Evolutionary conservation across 148 eudicot genomes (phyloP).

Genomic region (Euryodendron excelsum): DNA sequence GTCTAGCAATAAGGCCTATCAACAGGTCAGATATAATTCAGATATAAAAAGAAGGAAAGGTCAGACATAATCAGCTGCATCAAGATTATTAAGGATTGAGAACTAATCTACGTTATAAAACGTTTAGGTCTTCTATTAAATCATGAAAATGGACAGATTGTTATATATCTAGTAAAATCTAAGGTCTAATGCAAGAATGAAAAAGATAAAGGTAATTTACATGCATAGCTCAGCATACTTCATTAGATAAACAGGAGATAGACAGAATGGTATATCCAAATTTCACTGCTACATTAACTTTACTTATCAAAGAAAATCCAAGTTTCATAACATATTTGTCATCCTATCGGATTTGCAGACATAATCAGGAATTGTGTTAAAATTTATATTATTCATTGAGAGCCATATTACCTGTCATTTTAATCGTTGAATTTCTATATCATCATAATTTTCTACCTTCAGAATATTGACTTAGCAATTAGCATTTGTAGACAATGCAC

Average conservation of each 20-base stretch:
- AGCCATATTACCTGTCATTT: background rate
- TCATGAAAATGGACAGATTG: background rate
- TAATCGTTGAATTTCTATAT: background rate
- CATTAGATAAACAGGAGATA: background rate
- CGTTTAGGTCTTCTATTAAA: no score
- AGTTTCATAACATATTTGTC: background rate
- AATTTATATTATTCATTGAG: background rate
- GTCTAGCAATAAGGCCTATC: background rate
- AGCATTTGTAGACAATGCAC: background rate
- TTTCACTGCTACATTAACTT: background rate
- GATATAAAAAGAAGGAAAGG: background rate
- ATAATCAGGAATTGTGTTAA: background rate
- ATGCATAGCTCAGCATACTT: background rate
- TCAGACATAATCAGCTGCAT: background rate
- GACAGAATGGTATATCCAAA: background rate
- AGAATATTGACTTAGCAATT: background rate
- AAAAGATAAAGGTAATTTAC: background rate
- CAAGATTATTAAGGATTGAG: no score
- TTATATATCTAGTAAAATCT: background rate
- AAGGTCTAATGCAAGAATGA: background rate
- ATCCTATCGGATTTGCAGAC: constrained; percentile 1
- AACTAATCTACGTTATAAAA: no score
- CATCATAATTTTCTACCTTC: background rate
- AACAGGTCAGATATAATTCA: background rate
- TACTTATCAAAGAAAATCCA: background rate